A percentile compares a stretch with the other conserved stretches of the same genome.
phyloP scores from a whole-genome alignment of 306 rosid genomes.

The Corylus avellana region DNA sequence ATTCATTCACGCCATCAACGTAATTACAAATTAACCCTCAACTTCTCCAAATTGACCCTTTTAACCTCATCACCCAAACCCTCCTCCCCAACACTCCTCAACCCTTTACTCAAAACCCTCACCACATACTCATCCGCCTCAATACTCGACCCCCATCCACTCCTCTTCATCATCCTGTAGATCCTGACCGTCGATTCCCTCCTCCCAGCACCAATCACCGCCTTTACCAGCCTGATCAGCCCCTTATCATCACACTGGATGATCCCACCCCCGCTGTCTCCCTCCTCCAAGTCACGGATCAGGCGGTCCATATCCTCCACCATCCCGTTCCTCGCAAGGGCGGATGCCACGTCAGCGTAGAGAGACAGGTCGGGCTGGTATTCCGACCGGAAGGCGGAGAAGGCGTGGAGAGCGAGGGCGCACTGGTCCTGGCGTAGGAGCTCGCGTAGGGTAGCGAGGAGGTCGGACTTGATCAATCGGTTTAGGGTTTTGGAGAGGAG shows the following conservation, averaged over 20 bases:
- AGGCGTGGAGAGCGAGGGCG: constrained; percentile 59
- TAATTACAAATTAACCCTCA: not conserved
- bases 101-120: constrained; percentile 62
- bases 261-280: constrained; percentile 20
- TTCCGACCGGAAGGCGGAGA: constrained; percentile 72
- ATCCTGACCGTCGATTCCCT: constrained; percentile 79
- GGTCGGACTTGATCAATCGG: constrained; percentile 73
- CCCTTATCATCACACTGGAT: constrained; percentile 60
- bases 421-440: constrained; percentile 80
- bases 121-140: constrained; percentile 63
- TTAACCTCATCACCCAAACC: constrained; percentile 45
- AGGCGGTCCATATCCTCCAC: constrained; percentile 59
- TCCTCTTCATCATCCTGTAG: constrained; percentile 60
- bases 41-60: constrained; percentile 29
- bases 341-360: constrained; percentile 54
- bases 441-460: constrained; percentile 73
- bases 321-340: constrained; percentile 49
- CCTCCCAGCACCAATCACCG: constrained; percentile 55
- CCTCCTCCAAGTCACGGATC: constrained; percentile 56
- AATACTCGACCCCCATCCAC: constrained; percentile 54
- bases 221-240: constrained; percentile 55
- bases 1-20: too few relatives aligned
- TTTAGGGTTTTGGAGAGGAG: constrained; percentile 54
- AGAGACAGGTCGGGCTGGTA: constrained; percentile 52
- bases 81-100: constrained; percentile 60